These are phyloP conservation scores for Coleophoma cylindrospora DNA, from an alignment of 2,329 filamentous ascomycete species.

Conservation along the genomic window DNA sequence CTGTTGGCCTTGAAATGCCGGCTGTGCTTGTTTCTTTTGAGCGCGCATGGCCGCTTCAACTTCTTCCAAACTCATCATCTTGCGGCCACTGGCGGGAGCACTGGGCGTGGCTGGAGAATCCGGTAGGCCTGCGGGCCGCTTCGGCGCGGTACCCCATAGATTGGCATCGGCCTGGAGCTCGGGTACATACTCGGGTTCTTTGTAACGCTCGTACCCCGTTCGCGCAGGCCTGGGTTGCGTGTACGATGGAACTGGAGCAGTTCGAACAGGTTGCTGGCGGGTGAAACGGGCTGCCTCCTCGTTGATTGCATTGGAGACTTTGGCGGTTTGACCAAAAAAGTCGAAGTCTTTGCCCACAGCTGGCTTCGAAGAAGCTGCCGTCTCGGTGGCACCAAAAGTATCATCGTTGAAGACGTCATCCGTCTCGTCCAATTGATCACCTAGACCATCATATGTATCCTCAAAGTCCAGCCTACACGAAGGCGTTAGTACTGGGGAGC, in stretches of 20 bases:
- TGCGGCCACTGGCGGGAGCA: conserved; percentile 45
- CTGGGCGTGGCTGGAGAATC: conserved; percentile 25
- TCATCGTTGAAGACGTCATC: conserved; percentile 96
- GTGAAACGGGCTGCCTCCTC: conserved; percentile 86
- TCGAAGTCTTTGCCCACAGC: conserved; percentile 89
- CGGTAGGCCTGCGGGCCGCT: conserved; percentile 37
- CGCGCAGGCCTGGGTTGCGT: conserved; percentile 54
- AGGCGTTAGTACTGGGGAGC: neutral
- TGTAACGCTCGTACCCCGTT: conserved; percentile 89
- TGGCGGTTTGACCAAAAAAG: conserved; percentile 89
- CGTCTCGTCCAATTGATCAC: conserved; percentile 83
- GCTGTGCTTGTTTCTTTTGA: conserved; percentile 48
- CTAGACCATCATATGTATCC: conserved; percentile 93
- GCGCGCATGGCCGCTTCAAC: conserved; percentile 89
- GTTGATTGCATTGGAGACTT: conserved; percentile 78
- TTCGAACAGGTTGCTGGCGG: conserved; percentile 61
- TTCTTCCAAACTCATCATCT: conserved; percentile 94
- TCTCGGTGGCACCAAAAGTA: conserved; percentile 66
- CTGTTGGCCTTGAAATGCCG: conserved; percentile 17
- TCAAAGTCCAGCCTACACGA: conserved; percentile 75
- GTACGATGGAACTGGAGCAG: conserved; percentile 33
- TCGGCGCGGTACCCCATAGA: conserved; percentile 79
- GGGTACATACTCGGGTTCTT: conserved; percentile 76
- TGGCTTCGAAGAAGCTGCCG: conserved; percentile 35
- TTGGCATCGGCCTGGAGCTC: conserved; percentile 90